Conservation (phyloP, 202 grass and related monocot genomes). For the Schoenoplectus tabernaemontani region DNA sequence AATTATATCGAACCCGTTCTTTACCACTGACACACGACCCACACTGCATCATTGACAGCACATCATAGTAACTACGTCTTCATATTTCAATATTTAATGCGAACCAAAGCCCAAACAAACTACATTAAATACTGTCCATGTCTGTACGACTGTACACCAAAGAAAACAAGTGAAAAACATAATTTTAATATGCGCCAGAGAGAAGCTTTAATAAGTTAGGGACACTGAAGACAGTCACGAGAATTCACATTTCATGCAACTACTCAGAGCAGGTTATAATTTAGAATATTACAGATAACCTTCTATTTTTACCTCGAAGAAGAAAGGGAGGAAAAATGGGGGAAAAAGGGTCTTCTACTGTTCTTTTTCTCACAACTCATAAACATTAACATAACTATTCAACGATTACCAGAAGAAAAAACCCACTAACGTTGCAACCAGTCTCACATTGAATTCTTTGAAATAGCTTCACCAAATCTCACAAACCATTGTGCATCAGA, state of each 20-base stretch:
- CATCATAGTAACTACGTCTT: background rate
- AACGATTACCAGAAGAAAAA: conserved; percentile 3
- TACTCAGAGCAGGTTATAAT: background rate
- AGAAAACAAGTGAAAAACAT: background rate
- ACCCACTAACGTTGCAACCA: background rate
- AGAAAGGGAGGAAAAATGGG: background rate
- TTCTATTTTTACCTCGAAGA: conserved; percentile 6
- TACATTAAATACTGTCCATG: background rate
- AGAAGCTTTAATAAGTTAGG: background rate
- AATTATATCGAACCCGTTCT: too few species aligned
- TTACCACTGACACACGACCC: background rate
- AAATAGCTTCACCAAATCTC: conserved; percentile 87
- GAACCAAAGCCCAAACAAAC: background rate
- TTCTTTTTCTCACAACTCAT: background rate
- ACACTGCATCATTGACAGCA: background rate
- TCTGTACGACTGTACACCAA: background rate
- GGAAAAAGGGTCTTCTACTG: background rate
- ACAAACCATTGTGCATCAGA: conserved; percentile 92
- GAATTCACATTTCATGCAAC: background rate
- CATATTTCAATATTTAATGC: background rate
- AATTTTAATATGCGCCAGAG: conserved; percentile 2
- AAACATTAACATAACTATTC: background rate
- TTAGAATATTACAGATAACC: conserved; percentile 14
- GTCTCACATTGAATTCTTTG: conserved; percentile 69
- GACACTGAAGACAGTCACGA: background rate